Evolutionary conservation across 2,329 filamentous ascomycete species (phyloP).

Genomic region (Cladosporium phlei): DNA sequence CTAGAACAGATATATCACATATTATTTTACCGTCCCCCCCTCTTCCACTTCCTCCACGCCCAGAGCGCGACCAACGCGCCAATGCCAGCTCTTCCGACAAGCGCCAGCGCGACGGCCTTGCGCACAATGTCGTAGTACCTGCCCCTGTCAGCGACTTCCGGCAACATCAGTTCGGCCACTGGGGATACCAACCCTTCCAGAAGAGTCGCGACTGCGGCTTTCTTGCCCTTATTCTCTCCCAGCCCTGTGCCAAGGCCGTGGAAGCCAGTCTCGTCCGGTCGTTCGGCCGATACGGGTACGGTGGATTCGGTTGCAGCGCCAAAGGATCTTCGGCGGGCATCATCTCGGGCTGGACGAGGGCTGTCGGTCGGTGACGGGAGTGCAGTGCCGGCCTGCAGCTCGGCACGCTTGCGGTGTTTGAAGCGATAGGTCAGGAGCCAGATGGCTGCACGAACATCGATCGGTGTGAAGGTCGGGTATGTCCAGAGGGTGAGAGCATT

Average conservation of each 20-base stretch:
- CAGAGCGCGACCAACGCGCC: slow-evolving; percentile 13
- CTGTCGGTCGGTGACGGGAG: slow-evolving; percentile 9
- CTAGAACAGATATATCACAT: not conserved
- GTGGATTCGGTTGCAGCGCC: slow-evolving; percentile 16
- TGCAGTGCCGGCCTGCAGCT: slow-evolving; percentile 29
- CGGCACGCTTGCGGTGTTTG: slow-evolving; percentile 46
- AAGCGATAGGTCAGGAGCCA: slow-evolving; percentile 57
- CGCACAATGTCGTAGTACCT: slow-evolving; percentile 49
- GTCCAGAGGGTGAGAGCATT: slow-evolving; percentile 60
- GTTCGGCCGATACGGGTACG: slow-evolving; percentile 20
- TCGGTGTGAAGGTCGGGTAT: slow-evolving; percentile 63
- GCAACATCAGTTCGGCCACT: slow-evolving; percentile 21
- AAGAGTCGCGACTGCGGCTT: slow-evolving; percentile 44
- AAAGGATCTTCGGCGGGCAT: slow-evolving; percentile 7
- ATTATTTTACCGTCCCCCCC: not conserved
- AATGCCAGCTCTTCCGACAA: slow-evolving; percentile 33
- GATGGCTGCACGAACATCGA: slow-evolving; percentile 56
- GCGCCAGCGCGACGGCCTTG: slow-evolving; percentile 41
- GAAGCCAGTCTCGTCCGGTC: slow-evolving; percentile 42
- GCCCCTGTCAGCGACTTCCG: slow-evolving; percentile 28
- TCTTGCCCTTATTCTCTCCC: slow-evolving; percentile 32
- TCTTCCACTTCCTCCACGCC: slow-evolving; percentile 15
- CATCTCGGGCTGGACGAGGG: not conserved
- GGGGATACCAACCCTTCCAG: slow-evolving; percentile 41
- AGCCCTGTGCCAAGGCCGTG: slow-evolving; percentile 42